These are phyloP conservation scores for Kwoniella sp. DNA, from an alignment of 768 basidiomycete species.

Conservation along the genomic window DNA sequence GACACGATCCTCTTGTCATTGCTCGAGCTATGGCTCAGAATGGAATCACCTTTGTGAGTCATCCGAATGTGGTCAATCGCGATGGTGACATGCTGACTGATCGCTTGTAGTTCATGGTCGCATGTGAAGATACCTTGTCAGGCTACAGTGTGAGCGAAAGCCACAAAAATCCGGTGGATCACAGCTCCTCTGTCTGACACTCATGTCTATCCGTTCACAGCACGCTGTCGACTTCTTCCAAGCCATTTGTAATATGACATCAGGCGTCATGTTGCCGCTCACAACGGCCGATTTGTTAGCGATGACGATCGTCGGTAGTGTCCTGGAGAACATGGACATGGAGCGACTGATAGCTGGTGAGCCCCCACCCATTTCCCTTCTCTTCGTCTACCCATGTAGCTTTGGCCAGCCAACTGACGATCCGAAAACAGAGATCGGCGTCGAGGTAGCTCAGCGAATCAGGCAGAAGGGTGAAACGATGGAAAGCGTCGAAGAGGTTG, in stretches of 20 bases:
- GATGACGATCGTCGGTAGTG: conserved; percentile 91
- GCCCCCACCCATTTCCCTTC: no score
- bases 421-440: conserved; percentile 89
- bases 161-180: no score
- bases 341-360: conserved; percentile 77
- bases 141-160: conserved; percentile 49
- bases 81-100: neutral
- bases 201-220: conserved; percentile 58
- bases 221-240: conserved; percentile 76
- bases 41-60: conserved; percentile 82
- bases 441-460: conserved; percentile 88
- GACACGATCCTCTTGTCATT: conserved; percentile 82
- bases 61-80: no score
- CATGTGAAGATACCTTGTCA: conserved; percentile 77
- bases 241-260: conserved; percentile 88
- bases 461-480: conserved; percentile 70
- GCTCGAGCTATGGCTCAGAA: conserved; percentile 85
- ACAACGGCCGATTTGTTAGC: conserved; percentile 92
- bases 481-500: conserved; percentile 95
- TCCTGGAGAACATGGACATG: conserved; percentile 97
- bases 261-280: conserved; percentile 92
- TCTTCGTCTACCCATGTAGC: neutral
- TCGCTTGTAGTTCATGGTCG: conserved; percentile 84
- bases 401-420: neutral
- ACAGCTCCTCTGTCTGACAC: no score